Base-by-base conservation (phyloP, 768 basidiomycete species). In the Nidularia pulvinata region DNA sequence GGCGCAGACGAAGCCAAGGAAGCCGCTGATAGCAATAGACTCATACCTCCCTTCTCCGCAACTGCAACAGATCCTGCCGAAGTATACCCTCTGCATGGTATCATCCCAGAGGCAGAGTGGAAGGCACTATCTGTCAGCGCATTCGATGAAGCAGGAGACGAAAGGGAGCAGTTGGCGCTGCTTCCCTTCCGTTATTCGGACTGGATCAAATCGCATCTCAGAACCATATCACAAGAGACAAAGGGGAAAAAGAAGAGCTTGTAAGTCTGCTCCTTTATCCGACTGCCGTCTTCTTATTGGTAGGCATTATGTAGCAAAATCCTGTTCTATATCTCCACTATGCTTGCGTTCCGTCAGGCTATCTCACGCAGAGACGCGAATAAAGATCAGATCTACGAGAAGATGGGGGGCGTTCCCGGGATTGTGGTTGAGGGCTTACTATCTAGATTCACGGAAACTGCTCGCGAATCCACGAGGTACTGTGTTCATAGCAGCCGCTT, bases 71-170 rank as follows among this genome's bases (percentile, higher is more conserved):
- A 85, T 13, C 86, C 91, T 1, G 78, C 81, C n/a, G 86, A 93
- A 49, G 73, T 88, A 14, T 94, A 93, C 63, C 78, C 84, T 9
- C 65, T 91, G 48, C 84, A 90, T 62, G 78, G 80, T 42, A 81
- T 98, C 63, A 87, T 97, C 36, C 84, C 92, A 0, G 85, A 90
- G 52, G 78, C 78, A 9, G 95, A 97, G 69, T 88, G 90, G 80
- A 85, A 88, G 54, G 77, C 86, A 1, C 74, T 97, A 19, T 79
- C 83, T 13, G 60, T 85, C 37, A 68, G 74, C 30, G 68, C 78
- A 2, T 76, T 95, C 48, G 76, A 86, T 47, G 68, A 77, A 10
- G 83, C 85, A 1, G 55, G 68, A 13, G 73, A 73, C 35, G 65
- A 77, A 46, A 65, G 71, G 33, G 81, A 86, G 37, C 78, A 85